Evolutionary conservation across 345 rosid genomes (phyloP).

Genomic region (Streptanthus diversifolius): DNA sequence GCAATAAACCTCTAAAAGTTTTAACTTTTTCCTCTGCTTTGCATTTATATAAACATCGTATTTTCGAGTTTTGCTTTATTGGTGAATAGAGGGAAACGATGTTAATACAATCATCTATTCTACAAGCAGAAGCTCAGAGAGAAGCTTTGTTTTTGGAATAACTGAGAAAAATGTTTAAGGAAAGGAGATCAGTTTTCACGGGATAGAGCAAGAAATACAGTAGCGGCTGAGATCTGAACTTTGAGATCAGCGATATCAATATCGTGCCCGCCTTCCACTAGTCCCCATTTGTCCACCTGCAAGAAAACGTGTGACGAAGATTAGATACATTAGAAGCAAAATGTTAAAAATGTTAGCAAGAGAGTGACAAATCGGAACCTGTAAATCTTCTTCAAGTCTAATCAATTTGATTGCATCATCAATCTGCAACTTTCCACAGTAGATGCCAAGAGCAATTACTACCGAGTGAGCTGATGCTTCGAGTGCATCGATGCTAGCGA

Average conservation of each 20-base stretch:
- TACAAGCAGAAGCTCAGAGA: slow-evolving; percentile 22
- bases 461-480: slow-evolving; percentile 84
- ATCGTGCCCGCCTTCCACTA: slow-evolving; percentile 97
- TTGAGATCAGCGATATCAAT: slow-evolving; percentile 88
- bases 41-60: background rate
- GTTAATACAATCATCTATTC: slow-evolving; percentile 1
- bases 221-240: slow-evolving; percentile 83
- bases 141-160: background rate
- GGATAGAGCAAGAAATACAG: slow-evolving; percentile 81
- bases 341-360: background rate
- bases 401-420: slow-evolving; percentile 83
- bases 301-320: slow-evolving; percentile 14
- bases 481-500: slow-evolving; percentile 86
- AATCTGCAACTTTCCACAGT: slow-evolving; percentile 66
- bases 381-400: slow-evolving; percentile 95
- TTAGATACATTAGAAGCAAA: slow-evolving; percentile 6
- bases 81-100: background rate
- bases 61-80: background rate
- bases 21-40: background rate
- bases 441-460: slow-evolving; percentile 62
- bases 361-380: slow-evolving; percentile 43
- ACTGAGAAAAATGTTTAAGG: background rate
- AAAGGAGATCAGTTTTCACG: slow-evolving; percentile 38
- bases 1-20: background rate
- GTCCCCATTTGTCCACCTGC: slow-evolving; percentile 93